Evolutionary conservation across 225 moss, liverwort and hornwort genomes (phyloP).

Genomic region (Sphagnum contortum): DNA sequence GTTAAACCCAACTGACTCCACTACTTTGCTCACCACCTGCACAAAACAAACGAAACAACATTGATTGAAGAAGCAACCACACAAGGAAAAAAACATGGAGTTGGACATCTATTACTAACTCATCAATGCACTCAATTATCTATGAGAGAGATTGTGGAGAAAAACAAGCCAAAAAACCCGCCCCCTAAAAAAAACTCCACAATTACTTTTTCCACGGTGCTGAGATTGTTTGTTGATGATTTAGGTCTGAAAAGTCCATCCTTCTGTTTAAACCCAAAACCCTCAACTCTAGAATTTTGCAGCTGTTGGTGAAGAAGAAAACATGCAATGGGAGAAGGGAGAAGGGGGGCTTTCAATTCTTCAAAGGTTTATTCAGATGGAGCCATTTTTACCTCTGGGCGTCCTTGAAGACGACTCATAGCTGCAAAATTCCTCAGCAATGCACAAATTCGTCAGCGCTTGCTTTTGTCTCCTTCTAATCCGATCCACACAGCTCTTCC

Average conservation of each 20-base stretch:
- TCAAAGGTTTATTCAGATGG: too few relatives aligned
- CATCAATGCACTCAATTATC: neutral
- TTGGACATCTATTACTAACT: neutral
- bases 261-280: neutral
- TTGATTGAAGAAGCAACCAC: neutral
- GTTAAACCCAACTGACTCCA: conserved; percentile 78
- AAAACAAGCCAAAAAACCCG: neutral
- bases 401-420: conserved; percentile 63
- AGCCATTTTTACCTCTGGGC: conserved; percentile 30
- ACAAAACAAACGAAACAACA: neutral
- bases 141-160: neutral
- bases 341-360: neutral
- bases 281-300: neutral
- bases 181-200: neutral
- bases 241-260: neutral
- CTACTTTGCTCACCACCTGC: conserved; percentile 72
- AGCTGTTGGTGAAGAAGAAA: too few relatives aligned
- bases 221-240: too few relatives aligned
- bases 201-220: neutral
- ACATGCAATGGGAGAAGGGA: neutral
- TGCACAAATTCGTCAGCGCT: too few relatives aligned
- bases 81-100: neutral
- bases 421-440: conserved; percentile 8
- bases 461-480: too few relatives aligned
- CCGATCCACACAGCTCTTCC: too few relatives aligned